These are phyloP conservation scores for Nemania diffusa DNA, from an alignment of 2,329 filamentous ascomycete species.

Conservation along the genomic window DNA sequence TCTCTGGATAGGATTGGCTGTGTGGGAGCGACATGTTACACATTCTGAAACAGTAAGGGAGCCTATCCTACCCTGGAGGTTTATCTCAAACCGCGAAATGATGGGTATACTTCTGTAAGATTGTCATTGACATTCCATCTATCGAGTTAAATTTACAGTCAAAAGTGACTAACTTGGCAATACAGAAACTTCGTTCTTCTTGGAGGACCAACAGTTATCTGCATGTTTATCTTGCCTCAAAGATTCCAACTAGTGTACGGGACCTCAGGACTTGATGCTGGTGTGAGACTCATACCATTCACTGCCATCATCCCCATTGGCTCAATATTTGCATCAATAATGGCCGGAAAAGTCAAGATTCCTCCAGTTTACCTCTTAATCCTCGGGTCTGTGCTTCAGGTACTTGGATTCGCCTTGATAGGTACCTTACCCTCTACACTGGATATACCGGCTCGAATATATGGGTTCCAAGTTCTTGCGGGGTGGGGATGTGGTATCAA, in stretches of 20 bases:
- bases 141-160: too few species aligned
- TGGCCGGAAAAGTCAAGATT: slow-evolving; percentile 24
- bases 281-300: slow-evolving; percentile 39
- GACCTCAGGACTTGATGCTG: slow-evolving; percentile 35
- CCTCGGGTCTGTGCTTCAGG: slow-evolving; percentile 28
- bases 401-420: slow-evolving; percentile 33
- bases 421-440: slow-evolving; percentile 25
- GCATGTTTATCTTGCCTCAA: slow-evolving; percentile 37
- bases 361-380: slow-evolving; percentile 33
- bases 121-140: background rate
- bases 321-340: slow-evolving; percentile 22
- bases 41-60: slow-evolving; percentile 25
- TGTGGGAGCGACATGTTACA: slow-evolving; percentile 40
- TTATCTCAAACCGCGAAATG: slow-evolving; percentile 37
- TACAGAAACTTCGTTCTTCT: slow-evolving; percentile 34
- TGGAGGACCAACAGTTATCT: slow-evolving; percentile 27
- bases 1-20: slow-evolving; percentile 31
- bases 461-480: slow-evolving; percentile 33
- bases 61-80: slow-evolving; percentile 40
- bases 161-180: slow-evolving; percentile 5
- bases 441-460: slow-evolving; percentile 25
- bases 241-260: slow-evolving; percentile 40
- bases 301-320: slow-evolving; percentile 28
- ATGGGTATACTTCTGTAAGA: slow-evolving; percentile 38
- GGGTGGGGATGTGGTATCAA: slow-evolving; percentile 36